Conservation (phyloP, 169 alveolate species). For the Plasmodium falciparum region DNA sequence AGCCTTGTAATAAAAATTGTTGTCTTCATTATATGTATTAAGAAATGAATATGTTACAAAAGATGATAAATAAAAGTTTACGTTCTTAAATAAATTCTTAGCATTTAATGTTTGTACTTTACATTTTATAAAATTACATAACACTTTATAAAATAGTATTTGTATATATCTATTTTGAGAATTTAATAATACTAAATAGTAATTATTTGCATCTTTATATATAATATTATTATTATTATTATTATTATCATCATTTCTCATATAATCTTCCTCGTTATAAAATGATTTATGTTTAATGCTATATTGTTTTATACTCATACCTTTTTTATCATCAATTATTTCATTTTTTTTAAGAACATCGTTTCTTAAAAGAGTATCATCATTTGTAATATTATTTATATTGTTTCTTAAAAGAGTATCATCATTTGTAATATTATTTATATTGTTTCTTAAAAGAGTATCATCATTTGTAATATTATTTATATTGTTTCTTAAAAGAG, state of each 20-base stretch:
- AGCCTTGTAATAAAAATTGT: conserved; percentile 22
- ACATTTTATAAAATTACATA: conserved; percentile 43
- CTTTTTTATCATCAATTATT: neutral
- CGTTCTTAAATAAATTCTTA: conserved; percentile 32
- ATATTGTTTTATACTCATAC: neutral
- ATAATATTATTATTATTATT: neutral
- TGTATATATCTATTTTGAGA: conserved; percentile 59
- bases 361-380: neutral
- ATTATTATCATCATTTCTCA: neutral
- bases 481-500: too few relatives aligned
- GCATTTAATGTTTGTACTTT: conserved; percentile 49
- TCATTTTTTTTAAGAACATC: neutral
- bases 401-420: too few relatives aligned
- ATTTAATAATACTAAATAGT: conserved; percentile 39
- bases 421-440: too few relatives aligned
- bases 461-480: too few relatives aligned
- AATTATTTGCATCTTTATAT: conserved; percentile 17
- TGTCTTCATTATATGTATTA: conserved; percentile 31
- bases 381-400: neutral
- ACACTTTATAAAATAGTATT: conserved; percentile 48
- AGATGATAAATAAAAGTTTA: conserved; percentile 42
- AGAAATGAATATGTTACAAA: conserved; percentile 44
- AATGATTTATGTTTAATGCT: neutral
- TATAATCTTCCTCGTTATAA: neutral
- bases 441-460: too few relatives aligned